Evolutionary conservation across 805 yeast genomes (phyloP), one percentile per base, ranked within the genome.

Genomic region (Torulaspora delbrueckii): DNA sequence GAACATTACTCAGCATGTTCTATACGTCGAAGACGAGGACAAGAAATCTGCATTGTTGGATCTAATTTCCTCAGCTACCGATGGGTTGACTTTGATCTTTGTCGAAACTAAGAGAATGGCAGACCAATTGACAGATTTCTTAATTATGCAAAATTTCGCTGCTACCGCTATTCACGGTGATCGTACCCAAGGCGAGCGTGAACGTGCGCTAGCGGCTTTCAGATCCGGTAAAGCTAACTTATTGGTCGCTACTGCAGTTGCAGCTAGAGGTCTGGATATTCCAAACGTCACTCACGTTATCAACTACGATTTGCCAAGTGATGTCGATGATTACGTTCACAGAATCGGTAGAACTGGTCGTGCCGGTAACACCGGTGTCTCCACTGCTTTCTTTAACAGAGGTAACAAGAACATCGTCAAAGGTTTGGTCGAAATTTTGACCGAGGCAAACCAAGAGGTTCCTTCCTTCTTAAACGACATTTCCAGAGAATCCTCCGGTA

Each of bases 311-410:
- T 77, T 93, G 69, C 99, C 99, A 69, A 76, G 84, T 66, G 98
- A 93, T 70, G 86, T 93, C 63, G 99, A 93, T 71, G 99, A 93
- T 72, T 93, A 93, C 67, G 99, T 93, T 49, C 99, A 93, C 77
- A 86, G 99, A 77, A 93, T 93, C 67, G 99, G 99, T 81, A 91
- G 99, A 82, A 93, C 99, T 65, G 99, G 99, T 74, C 93, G 99
- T 82, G 99, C 99, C 63, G 99, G 99, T 79, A 93, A 93, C 76
- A 82, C 85, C 52, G 99, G 99, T 86, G 77, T 86, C 60, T 97
- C 99, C 55, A 90, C 97, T 57, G 96, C 99, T 42, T 93, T 93
- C 77, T 87, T 93, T 74, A 93, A 93, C 84, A 86, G 98, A 75
- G 85, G 84, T 68, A 93, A 89, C 81, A 81, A 78, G 65, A 89